Percentiles rank a stretch among this genome's conserved stretches.
phyloP scores from a whole-genome alignment of 177 flowering plant genomes.

The Vitis hybrid region DNA sequence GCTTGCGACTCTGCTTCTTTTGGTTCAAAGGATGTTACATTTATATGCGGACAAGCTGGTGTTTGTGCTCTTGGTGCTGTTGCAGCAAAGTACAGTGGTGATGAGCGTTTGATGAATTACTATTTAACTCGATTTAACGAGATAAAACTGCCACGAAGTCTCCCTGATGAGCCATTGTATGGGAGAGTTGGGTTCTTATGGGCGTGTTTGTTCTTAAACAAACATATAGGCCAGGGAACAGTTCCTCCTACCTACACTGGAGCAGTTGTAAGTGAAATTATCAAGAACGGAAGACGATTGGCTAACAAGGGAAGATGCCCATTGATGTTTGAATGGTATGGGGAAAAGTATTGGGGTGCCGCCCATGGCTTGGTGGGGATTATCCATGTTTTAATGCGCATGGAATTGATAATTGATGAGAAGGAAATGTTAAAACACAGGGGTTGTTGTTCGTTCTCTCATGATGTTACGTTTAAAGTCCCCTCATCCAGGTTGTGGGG shows the following conservation, averaged over 20 bases:
- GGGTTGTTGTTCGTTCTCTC: no score
- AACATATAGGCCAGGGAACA: slow-evolving; percentile 51
- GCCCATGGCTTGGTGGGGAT: slow-evolving; percentile 94
- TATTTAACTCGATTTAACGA: slow-evolving; percentile 53
- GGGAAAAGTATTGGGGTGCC: slow-evolving; percentile 86
- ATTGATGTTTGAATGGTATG: slow-evolving; percentile 86
- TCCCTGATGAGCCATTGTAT: slow-evolving; percentile 75
- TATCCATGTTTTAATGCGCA: slow-evolving; percentile 71
- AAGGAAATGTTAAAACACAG: slow-evolving; percentile 44
- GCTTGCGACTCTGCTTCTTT: slow-evolving; percentile 52
- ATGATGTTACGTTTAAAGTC: no score
- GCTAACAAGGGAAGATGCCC: slow-evolving; percentile 50
- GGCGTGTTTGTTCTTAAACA: slow-evolving; percentile 75
- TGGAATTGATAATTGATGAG: slow-evolving; percentile 64
- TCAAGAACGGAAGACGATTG: slow-evolving; percentile 55
- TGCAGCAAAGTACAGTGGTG: slow-evolving; percentile 55
- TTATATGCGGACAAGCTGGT: slow-evolving; percentile 79
- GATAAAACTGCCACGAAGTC: slow-evolving; percentile 56
- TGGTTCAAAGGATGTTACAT: slow-evolving; percentile 53
- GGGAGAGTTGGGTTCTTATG: slow-evolving; percentile 82
- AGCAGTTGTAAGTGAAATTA: slow-evolving; percentile 49
- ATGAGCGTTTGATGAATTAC: slow-evolving; percentile 31
- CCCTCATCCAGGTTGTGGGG: no score
- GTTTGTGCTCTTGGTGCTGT: slow-evolving; percentile 85
- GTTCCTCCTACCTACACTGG: slow-evolving; percentile 45